Conservation (phyloP, 345 rosid species). For the Iberis pinnata region DNA sequence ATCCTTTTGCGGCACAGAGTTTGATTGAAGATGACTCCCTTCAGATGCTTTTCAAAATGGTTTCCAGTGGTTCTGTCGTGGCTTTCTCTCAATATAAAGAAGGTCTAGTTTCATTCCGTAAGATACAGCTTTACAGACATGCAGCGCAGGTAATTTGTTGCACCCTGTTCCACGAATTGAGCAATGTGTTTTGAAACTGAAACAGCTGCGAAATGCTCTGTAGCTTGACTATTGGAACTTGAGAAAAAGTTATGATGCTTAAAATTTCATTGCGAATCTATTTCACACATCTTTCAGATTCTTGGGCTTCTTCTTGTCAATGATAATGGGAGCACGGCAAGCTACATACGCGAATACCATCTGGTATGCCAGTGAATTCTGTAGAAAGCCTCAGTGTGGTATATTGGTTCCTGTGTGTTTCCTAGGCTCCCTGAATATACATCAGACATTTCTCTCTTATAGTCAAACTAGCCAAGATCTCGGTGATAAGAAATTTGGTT, state of each 20-base stretch:
- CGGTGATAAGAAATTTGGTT: conserved; percentile 13
- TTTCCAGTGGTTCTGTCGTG: conserved; percentile 70
- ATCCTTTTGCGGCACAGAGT: conserved; percentile 94
- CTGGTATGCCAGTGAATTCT: conserved; percentile 55
- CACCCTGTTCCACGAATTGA: conserved; percentile 7
- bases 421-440: not conserved
- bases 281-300: conserved; percentile 47
- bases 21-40: conserved; percentile 94
- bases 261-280: conserved; percentile 13
- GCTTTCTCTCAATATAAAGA: conserved; percentile 60
- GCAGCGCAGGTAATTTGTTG: conserved; percentile 77
- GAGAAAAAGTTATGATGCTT: conserved; percentile 15
- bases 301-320: conserved; percentile 89
- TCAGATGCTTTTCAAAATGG: conserved; percentile 77
- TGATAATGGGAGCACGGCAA: conserved; percentile 93
- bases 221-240: conserved; percentile 1
- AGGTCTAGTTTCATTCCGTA: conserved; percentile 76
- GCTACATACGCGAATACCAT: conserved; percentile 82
- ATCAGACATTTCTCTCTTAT: conserved; percentile 6
- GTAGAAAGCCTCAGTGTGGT: conserved; percentile 17
- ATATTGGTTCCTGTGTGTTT: conserved; percentile 13
- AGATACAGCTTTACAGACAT: conserved; percentile 95
- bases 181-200: not conserved
- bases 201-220: not conserved
- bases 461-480: conserved; percentile 3